Conservation (phyloP, 1,139 yeast genomes). For the Saccharomyces hybrid region DNA sequence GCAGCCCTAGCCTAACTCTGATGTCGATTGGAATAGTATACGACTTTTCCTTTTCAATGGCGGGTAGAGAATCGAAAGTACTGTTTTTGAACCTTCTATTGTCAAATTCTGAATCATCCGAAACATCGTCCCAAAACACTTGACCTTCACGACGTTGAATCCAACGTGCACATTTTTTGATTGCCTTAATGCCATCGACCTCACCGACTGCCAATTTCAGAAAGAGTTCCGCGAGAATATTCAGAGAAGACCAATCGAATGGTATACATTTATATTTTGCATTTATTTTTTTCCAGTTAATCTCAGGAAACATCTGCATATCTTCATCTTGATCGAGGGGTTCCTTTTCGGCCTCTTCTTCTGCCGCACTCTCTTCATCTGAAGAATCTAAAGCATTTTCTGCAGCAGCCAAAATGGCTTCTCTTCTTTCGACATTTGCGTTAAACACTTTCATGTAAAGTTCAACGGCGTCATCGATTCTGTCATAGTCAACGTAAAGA, state of each 20-base stretch:
- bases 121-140: conserved; percentile 54
- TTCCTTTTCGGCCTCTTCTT: conserved; percentile 10
- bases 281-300: too few species aligned
- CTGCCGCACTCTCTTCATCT: conserved; percentile 28
- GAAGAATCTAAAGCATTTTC: conserved; percentile 32
- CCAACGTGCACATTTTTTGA: too few species aligned
- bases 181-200: too few species aligned
- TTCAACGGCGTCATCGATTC: conserved; percentile 73
- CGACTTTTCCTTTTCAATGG: conserved; percentile 36
- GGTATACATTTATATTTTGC: too few species aligned
- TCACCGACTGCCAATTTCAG: too few species aligned
- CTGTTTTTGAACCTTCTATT: conserved; percentile 48
- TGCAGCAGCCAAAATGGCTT: conserved; percentile 26
- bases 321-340: background rate
- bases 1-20: conserved; percentile 66
- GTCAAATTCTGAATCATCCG: conserved; percentile 78
- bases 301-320: too few species aligned
- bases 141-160: too few species aligned
- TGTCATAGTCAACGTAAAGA: conserved; percentile 65
- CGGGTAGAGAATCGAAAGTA: conserved; percentile 36
- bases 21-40: conserved; percentile 75
- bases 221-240: too few species aligned
- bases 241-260: too few species aligned
- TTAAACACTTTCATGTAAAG: conserved; percentile 64
- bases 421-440: conserved; percentile 38